Evolutionary conservation across 768 basidiomycete genomes (phyloP), one percentile per base, ranked within the genome.

Genomic region (Boletellus sp.): DNA sequence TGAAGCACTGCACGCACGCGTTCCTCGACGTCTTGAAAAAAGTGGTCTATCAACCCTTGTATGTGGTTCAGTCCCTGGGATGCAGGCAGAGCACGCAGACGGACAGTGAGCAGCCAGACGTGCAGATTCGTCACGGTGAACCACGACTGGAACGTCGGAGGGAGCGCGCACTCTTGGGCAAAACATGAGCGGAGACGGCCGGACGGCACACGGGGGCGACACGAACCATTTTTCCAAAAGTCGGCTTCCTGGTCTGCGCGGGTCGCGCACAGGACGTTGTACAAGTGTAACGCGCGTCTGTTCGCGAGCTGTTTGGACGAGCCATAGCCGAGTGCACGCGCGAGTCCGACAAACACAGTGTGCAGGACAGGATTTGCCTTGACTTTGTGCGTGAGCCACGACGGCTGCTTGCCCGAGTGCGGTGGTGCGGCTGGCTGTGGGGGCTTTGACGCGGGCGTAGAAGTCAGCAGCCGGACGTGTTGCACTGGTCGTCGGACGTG

Each of bases 81-180:
- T 13, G 72, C 62, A 2, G 85, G 92, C 11, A 97, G 80, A 0
- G 89, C 83, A 19, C 95, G 90, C 10, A 96, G 78, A 20, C 94
- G 87, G 46, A 90, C 87, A 16, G 86, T 86, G 43, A 94, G 81
- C 56, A 97, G 75, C 87, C 94, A 94, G 42, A 97, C 74, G 69
- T 98, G 93, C 24, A 97, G 76, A 56, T 94, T 93, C 24, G 91
- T 91, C 44, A 96, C 72, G 4, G 90, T 90, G 71, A 97, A 97
- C 90, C 94, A 97, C 15, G 95, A 90, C 62, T 97, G 94, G 69
- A 95, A 96, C 0, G 95, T 96, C 12, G 86, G 87, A 10, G 94
- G 93, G 6, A 97, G 77, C 51, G 76, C 76, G 61, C 90, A 95
- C 52, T 81, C 94, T 96, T 36, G 4, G 13, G 59, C 0, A 19